Percentiles rank a stretch among this genome's conserved stretches.
These are phyloP conservation scores for Monilinia polystroma DNA, from an alignment of 2,329 filamentous ascomycete genomes.

Conservation along the genomic window DNA sequence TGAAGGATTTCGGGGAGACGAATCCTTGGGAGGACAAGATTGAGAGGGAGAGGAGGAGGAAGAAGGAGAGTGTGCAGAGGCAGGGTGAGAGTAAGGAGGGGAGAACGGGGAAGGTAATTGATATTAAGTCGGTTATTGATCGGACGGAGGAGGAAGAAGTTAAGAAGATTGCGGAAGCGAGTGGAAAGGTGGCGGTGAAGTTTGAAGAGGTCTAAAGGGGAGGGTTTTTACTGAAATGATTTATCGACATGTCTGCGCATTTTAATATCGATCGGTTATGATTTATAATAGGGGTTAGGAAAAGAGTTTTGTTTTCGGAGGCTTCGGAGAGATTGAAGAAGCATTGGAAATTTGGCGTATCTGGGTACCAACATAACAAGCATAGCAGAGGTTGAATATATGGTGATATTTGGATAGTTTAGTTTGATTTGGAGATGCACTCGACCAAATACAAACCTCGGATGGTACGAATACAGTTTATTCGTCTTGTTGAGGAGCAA, in stretches of 20 bases:
- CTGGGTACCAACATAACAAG: neutral
- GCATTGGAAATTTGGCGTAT: conserved; percentile 12
- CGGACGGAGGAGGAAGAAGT: conserved; percentile 19
- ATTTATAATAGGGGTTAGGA: conserved; percentile 6
- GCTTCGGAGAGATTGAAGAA: neutral
- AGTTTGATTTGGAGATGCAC: no score
- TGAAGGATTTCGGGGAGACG: conserved; percentile 25
- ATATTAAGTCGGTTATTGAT: conserved; percentile 7
- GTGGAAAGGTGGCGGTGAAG: conserved; percentile 12
- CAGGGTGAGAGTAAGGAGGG: conserved; percentile 18
- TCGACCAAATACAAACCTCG: no score
- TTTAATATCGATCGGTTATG: neutral
- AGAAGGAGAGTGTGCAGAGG: conserved; percentile 7
- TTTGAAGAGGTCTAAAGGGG: conserved; percentile 18
- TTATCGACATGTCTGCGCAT: neutral
- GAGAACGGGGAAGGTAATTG: conserved; percentile 4
- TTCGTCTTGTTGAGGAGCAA: no score
- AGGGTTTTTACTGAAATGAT: neutral
- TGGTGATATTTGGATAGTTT: neutral
- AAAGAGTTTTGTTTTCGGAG: conserved; percentile 15
- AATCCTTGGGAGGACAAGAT: conserved; percentile 31
- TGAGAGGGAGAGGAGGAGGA: conserved; percentile 25
- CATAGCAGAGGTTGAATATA: neutral
- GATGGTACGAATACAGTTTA: neutral
- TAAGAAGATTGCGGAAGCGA: conserved; percentile 20